These are phyloP conservation scores for Trichoderma guizhouense DNA, from an alignment of 2,329 filamentous ascomycete genomes.

Conservation along the genomic window DNA sequence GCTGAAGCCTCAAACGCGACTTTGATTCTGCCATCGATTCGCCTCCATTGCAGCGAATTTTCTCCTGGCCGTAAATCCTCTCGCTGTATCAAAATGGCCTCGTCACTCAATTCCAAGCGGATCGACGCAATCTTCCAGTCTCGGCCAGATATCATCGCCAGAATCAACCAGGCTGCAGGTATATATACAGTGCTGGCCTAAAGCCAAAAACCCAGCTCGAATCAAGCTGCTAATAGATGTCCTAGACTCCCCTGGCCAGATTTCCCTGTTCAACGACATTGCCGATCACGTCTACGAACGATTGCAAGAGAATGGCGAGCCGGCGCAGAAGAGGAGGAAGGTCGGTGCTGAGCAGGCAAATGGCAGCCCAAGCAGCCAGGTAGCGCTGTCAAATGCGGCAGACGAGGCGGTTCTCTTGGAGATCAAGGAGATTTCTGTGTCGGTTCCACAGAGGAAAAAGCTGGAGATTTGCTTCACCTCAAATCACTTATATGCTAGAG, in stretches of 20 bases:
- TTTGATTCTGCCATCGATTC: background rate
- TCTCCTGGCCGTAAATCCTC: background rate
- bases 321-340: slow-evolving; percentile 51
- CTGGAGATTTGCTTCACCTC: slow-evolving; percentile 62
- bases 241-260: slow-evolving; percentile 48
- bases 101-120: slow-evolving; percentile 47
- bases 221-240: background rate
- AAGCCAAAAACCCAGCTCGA: background rate
- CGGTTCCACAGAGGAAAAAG: slow-evolving; percentile 66
- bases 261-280: slow-evolving; percentile 57
- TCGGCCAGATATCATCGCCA: slow-evolving; percentile 53
- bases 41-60: background rate
- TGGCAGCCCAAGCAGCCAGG: slow-evolving; percentile 22
- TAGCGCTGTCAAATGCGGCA: slow-evolving; percentile 37
- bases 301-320: slow-evolving; percentile 40
- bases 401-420: slow-evolving; percentile 54
- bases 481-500: slow-evolving; percentile 56
- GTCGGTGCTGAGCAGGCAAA: slow-evolving; percentile 41
- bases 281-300: slow-evolving; percentile 48
- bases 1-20: slow-evolving; percentile 6
- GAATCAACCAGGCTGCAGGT: slow-evolving; percentile 54
- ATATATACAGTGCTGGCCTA: slow-evolving; percentile 20
- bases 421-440: slow-evolving; percentile 65
- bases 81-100: slow-evolving; percentile 35
- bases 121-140: slow-evolving; percentile 52